Base-by-base conservation (phyloP, 1,284 basidiomycete genomes). In the Marasmius tenuissimus region DNA sequence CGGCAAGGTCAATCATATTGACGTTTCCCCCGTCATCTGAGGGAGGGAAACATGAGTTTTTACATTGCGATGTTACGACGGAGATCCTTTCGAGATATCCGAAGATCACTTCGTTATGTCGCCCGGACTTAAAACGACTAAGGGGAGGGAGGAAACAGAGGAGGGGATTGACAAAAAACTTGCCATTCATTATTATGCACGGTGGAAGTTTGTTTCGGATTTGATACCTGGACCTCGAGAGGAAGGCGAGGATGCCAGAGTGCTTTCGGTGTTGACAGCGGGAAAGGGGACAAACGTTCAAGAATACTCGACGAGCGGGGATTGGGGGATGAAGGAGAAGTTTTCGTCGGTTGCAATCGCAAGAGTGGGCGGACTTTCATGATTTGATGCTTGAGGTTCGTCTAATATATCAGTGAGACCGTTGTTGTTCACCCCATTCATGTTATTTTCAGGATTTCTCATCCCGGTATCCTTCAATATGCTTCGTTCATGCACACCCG, bases 101-200 rank as follows among this genome's bases (percentile, higher is more conserved):
- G 14, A 62, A 79, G 61, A 73, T 81, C 65, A 75, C 65, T 72
- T 83, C 22, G 69, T 82, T 18, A 71, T 81, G 68, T 72, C 75
- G 0, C 67, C 75, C 10, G 79, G 79, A 5, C 65, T 76, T 38
- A 62, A 80, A 63, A 72, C 75, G 0, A 67, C 73, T 56, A 68
- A 71, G 8, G 78, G 78, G 11, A 66, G 78, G 16, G 74, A 77
- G 37, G 78, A 81, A 62, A 81, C 81, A 4, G 67, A 70, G 33
- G 82, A 83, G 58, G 81, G 81, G 0, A 76, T 83, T 38, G 82
- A 83, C 62, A 77, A 68, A 61, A 82, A 82, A 66, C 64, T 84
- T 27, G 80, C 80, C 0, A 68, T 80, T 5, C 72, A 79, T 62
- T 82, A 82, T 60, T 82, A 82, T 61, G 70, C 77, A 16, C 70